These are phyloP conservation scores for Larix sibirica DNA, from an alignment of 83 land plant species.

Conservation along the genomic window DNA sequence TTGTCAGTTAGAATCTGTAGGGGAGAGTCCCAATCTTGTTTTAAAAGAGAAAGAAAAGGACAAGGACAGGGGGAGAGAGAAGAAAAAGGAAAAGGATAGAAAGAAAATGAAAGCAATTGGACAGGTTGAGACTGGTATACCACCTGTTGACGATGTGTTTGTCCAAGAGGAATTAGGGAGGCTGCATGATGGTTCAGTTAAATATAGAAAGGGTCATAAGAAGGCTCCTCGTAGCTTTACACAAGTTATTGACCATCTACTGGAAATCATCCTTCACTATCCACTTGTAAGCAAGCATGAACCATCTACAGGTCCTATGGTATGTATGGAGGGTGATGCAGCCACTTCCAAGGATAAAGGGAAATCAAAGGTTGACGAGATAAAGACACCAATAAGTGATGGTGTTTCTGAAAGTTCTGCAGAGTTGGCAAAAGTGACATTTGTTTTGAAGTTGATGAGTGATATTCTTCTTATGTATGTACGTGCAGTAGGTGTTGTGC, in stretches of 20 bases:
- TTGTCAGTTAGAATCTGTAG: slow-evolving; percentile 41
- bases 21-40: slow-evolving; percentile 26
- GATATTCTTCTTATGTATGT: slow-evolving; percentile 51
- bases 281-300: slow-evolving; percentile 21
- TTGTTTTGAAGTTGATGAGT: slow-evolving; percentile 39
- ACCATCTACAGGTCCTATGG: slow-evolving; percentile 7
- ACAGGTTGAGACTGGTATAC: neutral
- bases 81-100: slow-evolving; percentile 21
- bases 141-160: neutral
- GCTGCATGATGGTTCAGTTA: slow-evolving; percentile 17
- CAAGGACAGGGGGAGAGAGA: slow-evolving; percentile 13
- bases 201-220: slow-evolving; percentile 15
- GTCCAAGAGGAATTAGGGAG: slow-evolving; percentile 7
- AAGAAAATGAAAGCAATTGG: slow-evolving; percentile 17
- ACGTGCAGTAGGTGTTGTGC: slow-evolving; percentile 43
- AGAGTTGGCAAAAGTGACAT: slow-evolving; percentile 41
- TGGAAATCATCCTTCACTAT: slow-evolving; percentile 48
- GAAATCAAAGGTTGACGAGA: slow-evolving; percentile 5
- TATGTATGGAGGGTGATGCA: slow-evolving; percentile 40
- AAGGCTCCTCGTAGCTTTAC: slow-evolving; percentile 52
- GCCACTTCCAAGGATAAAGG: neutral
- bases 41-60: slow-evolving; percentile 39
- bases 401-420: slow-evolving; percentile 33
- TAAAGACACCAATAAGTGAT: slow-evolving; percentile 32
- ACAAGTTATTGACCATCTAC: slow-evolving; percentile 43